A percentile compares a stretch with the other conserved stretches of the same genome.
Evolutionary conservation across 1,284 basidiomycete species (phyloP).

Genomic region (Apiotrichum gamsii): DNA sequence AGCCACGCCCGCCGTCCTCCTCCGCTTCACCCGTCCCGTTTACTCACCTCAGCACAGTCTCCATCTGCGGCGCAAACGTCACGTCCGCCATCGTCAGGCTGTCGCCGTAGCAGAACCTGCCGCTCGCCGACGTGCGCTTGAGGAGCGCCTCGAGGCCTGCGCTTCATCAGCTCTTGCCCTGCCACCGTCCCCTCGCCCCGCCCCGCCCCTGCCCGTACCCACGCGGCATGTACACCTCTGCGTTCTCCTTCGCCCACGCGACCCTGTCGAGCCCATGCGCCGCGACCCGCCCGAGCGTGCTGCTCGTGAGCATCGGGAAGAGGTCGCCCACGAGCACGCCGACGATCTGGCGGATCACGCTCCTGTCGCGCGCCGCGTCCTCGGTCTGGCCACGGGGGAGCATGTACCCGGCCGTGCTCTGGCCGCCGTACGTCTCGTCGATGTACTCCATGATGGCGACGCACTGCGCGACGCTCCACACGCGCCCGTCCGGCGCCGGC

Average conservation of each 20-base stretch:
- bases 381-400: constrained; percentile 5
- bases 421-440: constrained; percentile 7
- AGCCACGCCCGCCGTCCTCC: not conserved
- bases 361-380: constrained; percentile 5
- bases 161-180: not conserved
- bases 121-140: not conserved
- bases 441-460: constrained; percentile 17
- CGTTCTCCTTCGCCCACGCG: constrained; percentile 9
- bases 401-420: constrained; percentile 1
- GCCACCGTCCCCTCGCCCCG: no score
- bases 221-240: not conserved
- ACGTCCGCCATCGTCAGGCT: constrained; percentile 13
- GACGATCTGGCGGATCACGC: constrained; percentile 7
- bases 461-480: constrained; percentile 13
- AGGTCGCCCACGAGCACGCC: constrained; percentile 15
- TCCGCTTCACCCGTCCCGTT: not conserved
- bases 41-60: constrained; percentile 9
- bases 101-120: constrained; percentile 14
- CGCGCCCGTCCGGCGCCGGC: not conserved
- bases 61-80: constrained; percentile 13
- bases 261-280: constrained; percentile 4
- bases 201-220: no score
- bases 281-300: constrained; percentile 8
- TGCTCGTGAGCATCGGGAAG: constrained; percentile 10
- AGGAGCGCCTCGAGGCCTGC: constrained; percentile 13